Evolutionary conservation across 169 alveolate species (phyloP), one percentile per base, ranked within the genome.

Genomic region (Besnoitia besnoiti): DNA sequence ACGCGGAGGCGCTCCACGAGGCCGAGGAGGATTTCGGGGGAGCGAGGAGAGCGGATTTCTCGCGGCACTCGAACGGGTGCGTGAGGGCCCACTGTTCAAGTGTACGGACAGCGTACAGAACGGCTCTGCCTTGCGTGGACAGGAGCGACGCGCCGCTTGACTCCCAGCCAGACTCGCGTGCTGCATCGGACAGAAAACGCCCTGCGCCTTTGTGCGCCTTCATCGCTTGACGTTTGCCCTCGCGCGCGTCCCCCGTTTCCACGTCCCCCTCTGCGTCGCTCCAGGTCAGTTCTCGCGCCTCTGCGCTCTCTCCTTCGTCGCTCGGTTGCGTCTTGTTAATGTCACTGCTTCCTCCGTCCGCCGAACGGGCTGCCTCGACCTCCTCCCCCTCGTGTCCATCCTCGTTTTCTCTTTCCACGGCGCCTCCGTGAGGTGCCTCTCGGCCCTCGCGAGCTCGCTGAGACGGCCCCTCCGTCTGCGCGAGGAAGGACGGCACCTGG

Each of bases 81-180:
- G 82, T 16, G 46, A 73, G 82, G 44, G 82, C 82, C 82, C 82
- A 73, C 46, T 73, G 47, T n/a, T 73, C 44, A 16, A 55, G 67
- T 55, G 67, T 55, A 55, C 67, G 67, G 4, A 55, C 67, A 55
- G 67, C 67, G 27, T n/a, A 3, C 33, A 55, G 67, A 55, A 55
- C 67, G 12, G 67, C 67, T 55, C 67, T 55, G 4, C 67, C 67
- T 55, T 55, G 67, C 12, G 67, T n/a, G 67, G n/a, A 55, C n/a
- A 55, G 24, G 27, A 55, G 12, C 30, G 67, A 55, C 67, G 12
- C 67, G 67, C 67, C 12, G n/a, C 27, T 55, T n/a, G 67, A 5
- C 3, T 16, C 30, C 30, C 67, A 21, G 67, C 30, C 33, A 55
- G 67, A 16, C 30, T 55, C 67, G n/a, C n/a, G n/a, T n/a, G n/a